Base-by-base conservation (phyloP, 805 yeast genomes). In the Metschnikowia aberdeeniae region DNA sequence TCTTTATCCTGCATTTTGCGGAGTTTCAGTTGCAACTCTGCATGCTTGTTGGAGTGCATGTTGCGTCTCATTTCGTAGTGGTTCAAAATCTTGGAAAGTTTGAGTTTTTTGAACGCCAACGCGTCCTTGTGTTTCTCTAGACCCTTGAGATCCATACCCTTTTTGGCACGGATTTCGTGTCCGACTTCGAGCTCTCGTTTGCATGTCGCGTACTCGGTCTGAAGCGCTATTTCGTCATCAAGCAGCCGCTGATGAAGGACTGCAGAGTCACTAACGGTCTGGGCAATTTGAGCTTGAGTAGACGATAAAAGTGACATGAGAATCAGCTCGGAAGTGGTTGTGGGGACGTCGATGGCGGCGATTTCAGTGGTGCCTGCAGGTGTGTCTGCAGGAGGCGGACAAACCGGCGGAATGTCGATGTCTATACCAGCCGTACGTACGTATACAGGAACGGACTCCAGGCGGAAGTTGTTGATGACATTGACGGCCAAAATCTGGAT, bases 131-230 rank as follows among this genome's bases (percentile, higher is more conserved):
- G 52, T 36, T 58, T 59, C 42, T 64, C 66, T 48, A 66, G 56
- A 17, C 60, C 57, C 49, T 62, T 67, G 20, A 69, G 63, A 43
- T 58, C 63, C 45, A 49, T 49, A 32, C 68, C 73, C 35, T 61
- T 55, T 37, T 58, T 60, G 19, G 54, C 45, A 36, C 62, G 60
- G 40, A 41, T 45, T 31, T 67, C 72, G 12, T 63, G 51, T 38
- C 64, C 72, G 20, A 63, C 67, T 34, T 65, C 69, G 35, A 63
- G 55, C 44, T 75, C 78, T 29, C 63, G 61, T 29, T 63, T 69
- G 46, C 63, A 57, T n/a, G 28, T 8, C 7, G 42, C 45, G 6
- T 50, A 32, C 26, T 46, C 44, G 6, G 22, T 29, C 12, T 30
- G 27, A 31, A 52, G 46, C 20, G 33, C 26, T 7, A 10, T 24